Evolutionary conservation across 345 rosid species (phyloP).

Genomic region (Camelina neglecta): DNA sequence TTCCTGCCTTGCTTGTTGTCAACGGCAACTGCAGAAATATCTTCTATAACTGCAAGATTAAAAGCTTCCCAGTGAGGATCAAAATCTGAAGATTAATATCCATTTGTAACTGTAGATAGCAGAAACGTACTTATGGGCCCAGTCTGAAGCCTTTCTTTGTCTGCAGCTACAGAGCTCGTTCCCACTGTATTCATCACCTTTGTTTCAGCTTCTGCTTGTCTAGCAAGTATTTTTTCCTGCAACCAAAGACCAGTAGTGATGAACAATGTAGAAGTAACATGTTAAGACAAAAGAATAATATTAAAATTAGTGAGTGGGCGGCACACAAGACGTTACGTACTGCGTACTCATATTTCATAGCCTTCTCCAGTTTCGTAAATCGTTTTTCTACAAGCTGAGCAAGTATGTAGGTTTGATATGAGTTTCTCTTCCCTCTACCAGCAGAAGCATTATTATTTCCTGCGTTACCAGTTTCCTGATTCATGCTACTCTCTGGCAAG

Average conservation of each 20-base stretch:
- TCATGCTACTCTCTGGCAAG: too few relatives aligned
- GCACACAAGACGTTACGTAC: conserved; percentile 53
- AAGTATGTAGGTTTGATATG: too few relatives aligned
- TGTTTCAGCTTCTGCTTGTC: conserved; percentile 48
- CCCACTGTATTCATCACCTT: conserved; percentile 37
- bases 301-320: neutral
- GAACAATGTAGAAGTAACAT: conserved; percentile 10
- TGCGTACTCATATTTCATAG: conserved; percentile 58
- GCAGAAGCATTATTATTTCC: too few relatives aligned
- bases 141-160: conserved; percentile 33
- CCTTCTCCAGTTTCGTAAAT: conserved; percentile 57
- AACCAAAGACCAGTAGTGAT: conserved; percentile 25
- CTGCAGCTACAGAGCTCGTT: conserved; percentile 43
- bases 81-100: neutral
- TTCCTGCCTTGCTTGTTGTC: neutral
- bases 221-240: conserved; percentile 49
- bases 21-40: neutral
- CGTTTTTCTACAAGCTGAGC: conserved; percentile 49
- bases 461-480: too few relatives aligned
- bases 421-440: too few relatives aligned
- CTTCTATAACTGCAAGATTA: neutral
- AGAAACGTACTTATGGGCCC: conserved; percentile 50
- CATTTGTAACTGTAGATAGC: conserved; percentile 8
- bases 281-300: neutral
- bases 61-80: neutral